A percentile compares a stretch with the other conserved stretches of the same genome.
Conservation (phyloP, 345 rosid species). For the Gynandropsis gynandra region DNA sequence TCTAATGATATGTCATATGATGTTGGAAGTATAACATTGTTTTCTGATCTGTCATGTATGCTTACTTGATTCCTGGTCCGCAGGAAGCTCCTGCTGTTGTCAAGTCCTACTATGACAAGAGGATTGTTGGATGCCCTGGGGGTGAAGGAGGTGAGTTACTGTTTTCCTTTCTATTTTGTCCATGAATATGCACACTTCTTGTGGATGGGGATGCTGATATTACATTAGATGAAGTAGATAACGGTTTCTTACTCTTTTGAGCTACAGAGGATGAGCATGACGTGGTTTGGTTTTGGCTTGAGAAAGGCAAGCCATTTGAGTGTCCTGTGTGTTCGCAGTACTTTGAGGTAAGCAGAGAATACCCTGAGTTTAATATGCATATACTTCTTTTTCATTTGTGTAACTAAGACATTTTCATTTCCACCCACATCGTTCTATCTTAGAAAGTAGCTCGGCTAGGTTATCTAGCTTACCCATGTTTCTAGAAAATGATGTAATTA, state of each 20-base stretch:
- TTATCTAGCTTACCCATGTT: too few species aligned
- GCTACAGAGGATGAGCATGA: conserved; percentile 79
- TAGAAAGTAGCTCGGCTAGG: too few species aligned
- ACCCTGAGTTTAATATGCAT: background rate
- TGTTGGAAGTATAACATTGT: background rate
- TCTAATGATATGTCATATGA: background rate
- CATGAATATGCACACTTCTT: background rate
- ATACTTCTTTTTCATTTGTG: too few species aligned
- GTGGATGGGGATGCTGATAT: background rate
- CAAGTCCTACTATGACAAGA: conserved; percentile 35
- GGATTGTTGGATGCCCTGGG: conserved; percentile 47
- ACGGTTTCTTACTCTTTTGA: background rate
- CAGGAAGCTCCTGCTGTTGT: conserved; percentile 39
- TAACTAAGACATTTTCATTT: too few species aligned
- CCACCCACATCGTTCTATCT: too few species aligned
- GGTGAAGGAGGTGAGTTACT: conserved; percentile 35
- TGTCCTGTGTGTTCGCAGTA: conserved; percentile 74
- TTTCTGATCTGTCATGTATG: too few species aligned
- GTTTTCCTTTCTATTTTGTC: background rate
- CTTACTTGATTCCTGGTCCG: background rate
- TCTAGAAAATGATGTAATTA: background rate
- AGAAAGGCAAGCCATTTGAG: conserved; percentile 64
- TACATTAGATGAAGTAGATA: background rate
- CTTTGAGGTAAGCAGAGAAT: conserved; percentile 41
- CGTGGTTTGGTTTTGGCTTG: conserved; percentile 88